Conservation (phyloP, 2,329 filamentous ascomycete species). For the Pestalotiopsis sp. region DNA sequence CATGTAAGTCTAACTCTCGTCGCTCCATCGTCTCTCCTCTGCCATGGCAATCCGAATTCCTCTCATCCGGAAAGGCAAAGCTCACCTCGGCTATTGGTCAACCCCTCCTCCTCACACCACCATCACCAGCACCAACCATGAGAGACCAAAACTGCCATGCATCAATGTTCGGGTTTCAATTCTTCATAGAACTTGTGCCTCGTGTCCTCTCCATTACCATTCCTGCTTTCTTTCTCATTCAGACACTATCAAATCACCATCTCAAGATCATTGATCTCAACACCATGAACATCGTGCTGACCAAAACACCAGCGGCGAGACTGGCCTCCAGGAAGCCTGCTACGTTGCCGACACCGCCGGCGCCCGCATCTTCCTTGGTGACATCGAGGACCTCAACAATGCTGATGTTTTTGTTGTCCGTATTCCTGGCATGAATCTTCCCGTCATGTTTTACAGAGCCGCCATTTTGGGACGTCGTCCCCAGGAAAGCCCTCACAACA, state of each 20-base stretch:
- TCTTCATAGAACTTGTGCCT: not conserved
- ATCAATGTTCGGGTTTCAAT: too few species aligned
- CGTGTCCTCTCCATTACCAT: not conserved
- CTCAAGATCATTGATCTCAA: not conserved
- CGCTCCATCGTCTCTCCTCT: not conserved
- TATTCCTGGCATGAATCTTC: not conserved
- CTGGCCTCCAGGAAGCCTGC: not conserved
- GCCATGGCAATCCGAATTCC: not conserved
- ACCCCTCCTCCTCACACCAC: too few species aligned
- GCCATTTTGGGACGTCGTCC: not conserved
- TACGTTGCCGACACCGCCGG: conserved; percentile 3
- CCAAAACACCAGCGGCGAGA: not conserved
- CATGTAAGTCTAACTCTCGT: conserved; percentile 8
- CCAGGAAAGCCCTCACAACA: not conserved
- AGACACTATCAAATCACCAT: not conserved
- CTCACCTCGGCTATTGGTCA: too few species aligned
- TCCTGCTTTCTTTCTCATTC: not conserved
- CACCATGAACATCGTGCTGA: not conserved
- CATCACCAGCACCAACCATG: too few species aligned
- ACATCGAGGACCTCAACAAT: not conserved
- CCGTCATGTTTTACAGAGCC: not conserved
- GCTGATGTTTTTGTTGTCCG: not conserved
- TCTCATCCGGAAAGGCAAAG: too few species aligned
- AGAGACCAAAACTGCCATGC: too few species aligned
- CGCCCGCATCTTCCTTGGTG: conserved; percentile 7